These are phyloP conservation scores for Colletotrichum tofieldiae DNA, from an alignment of 2,329 filamentous ascomycete species.

Conservation along the genomic window DNA sequence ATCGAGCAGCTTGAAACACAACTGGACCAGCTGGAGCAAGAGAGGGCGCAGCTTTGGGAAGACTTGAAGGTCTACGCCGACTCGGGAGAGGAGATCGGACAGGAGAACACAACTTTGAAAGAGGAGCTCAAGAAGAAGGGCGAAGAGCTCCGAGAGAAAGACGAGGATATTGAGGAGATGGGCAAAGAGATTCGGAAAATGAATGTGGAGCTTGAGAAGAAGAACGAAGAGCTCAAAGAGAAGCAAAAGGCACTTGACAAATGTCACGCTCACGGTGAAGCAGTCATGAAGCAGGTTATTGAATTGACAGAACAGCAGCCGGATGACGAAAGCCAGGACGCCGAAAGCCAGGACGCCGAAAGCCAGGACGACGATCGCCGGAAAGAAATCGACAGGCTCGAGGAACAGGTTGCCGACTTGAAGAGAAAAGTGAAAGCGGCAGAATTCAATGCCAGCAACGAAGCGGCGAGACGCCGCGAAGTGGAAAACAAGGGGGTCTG, in stretches of 20 bases:
- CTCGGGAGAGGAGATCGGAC: not conserved
- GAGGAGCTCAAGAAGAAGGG: not conserved
- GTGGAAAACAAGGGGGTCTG: constrained; percentile 1
- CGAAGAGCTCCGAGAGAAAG: not conserved
- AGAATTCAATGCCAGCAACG: not conserved
- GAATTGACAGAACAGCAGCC: not conserved
- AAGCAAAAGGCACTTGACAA: constrained; percentile 7
- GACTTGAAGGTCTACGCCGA: no score
- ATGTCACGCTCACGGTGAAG: not conserved
- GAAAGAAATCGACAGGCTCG: not conserved
- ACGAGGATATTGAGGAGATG: not conserved
- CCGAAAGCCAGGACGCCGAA: no score
- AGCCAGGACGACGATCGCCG: not conserved
- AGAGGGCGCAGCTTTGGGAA: not conserved
- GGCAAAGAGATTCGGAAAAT: not conserved
- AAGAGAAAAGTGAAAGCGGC: constrained; percentile 1
- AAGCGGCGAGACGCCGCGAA: constrained; percentile 2
- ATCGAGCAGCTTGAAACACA: not conserved
- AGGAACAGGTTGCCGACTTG: constrained; percentile 10
- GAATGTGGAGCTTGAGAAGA: not conserved
- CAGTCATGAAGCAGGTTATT: not conserved
- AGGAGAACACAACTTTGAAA: not conserved
- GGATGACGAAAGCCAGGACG: no score
- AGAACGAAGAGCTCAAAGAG: not conserved
- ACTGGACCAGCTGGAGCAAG: not conserved